Base-by-base conservation (phyloP, 371 early-diverging fungal genomes). In the Massospora cicadina region DNA sequence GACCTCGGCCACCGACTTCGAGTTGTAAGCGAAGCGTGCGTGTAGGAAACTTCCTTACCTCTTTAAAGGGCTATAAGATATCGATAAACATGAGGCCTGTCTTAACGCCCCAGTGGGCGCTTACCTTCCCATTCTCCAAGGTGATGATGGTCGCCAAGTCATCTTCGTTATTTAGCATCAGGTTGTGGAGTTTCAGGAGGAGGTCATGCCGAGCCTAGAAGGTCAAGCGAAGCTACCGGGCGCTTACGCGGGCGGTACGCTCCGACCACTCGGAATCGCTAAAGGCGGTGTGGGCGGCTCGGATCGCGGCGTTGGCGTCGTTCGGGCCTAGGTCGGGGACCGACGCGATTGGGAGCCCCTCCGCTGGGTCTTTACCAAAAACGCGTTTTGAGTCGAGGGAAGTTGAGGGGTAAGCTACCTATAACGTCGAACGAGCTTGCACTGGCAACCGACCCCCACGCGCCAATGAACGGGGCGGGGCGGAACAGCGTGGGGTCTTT, bases 71-170 rank as follows among this genome's bases (percentile, higher is more conserved):
- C 65, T 65, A 65, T 17, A 43, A 62, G 24, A 12, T 54, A 63
- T 54, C 17, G 17, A 7, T 55, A 7, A 64, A 71, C 31, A 2
- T 54, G 26, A 13, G 68, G 67, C 33, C 68, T 59, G n/a, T 71
- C 69, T 57, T 26, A 54, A 24, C 71, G 71, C 31, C 30, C 12
- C 0, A 43, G 26, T 43, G 27, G 64, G 29, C 63, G 24, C 69
- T 17, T 13, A 72, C 70, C 68, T 89, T 90, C 53, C 90, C 90
- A 66, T 84, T 79, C 69, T 90, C 90, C 75, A 81, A 75, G 24
- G 89, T 86, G 69, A 89, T 72, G 60, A 89, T 78, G 30, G 76
- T 81, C 27, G 84, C 91, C 68, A 91, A 71, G 66, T 90, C 91
- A 21, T 83, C 75, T 65, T 81, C 74, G 69, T 89, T 80, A 32